Percentiles rank a stretch among this genome's conserved stretches.
phyloP scores from a whole-genome alignment of 345 rosid genomes.

The Populus nigra region DNA sequence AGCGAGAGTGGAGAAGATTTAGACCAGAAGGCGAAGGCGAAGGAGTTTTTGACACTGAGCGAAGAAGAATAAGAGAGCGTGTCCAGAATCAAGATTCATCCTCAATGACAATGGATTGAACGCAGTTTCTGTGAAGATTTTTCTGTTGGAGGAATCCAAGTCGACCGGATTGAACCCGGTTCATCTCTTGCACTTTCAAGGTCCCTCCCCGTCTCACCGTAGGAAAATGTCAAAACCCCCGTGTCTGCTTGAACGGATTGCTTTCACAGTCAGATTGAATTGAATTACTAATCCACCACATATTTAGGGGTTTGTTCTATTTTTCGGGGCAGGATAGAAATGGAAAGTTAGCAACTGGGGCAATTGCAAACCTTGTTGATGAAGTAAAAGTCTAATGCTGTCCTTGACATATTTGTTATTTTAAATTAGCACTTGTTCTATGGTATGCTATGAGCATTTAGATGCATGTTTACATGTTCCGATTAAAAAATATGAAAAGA shows the following conservation, averaged over 20 bases:
- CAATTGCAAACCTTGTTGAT: conserved; percentile 81
- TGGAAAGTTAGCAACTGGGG: conserved; percentile 74
- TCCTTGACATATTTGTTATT: neutral
- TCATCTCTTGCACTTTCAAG: conserved; percentile 66
- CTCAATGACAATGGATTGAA: conserved; percentile 35
- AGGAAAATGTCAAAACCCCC: conserved; percentile 16
- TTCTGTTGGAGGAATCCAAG: conserved; percentile 61
- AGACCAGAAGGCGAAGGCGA: conserved; percentile 46
- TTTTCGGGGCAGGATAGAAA: conserved; percentile 55
- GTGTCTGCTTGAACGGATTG: neutral
- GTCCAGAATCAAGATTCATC: conserved; percentile 44
- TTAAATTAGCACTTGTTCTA: neutral
- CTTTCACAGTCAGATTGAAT: neutral
- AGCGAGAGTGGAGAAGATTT: neutral
- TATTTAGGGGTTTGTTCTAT: neutral
- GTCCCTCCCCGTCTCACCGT: conserved; percentile 90
- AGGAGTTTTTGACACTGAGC: conserved; percentile 37
- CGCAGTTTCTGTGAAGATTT: conserved; percentile 66
- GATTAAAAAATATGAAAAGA: no score
- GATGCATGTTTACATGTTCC: no score
- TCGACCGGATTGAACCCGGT: conserved; percentile 67
- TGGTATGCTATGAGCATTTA: neutral
- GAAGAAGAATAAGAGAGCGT: conserved; percentile 47
- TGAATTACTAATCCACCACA: neutral
- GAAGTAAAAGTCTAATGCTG: conserved; percentile 29